A percentile compares a stretch with the other conserved stretches of the same genome.
These are phyloP conservation scores for Vaccinium corymbosum DNA, from an alignment of 148 eudicot species.

Conservation along the genomic window DNA sequence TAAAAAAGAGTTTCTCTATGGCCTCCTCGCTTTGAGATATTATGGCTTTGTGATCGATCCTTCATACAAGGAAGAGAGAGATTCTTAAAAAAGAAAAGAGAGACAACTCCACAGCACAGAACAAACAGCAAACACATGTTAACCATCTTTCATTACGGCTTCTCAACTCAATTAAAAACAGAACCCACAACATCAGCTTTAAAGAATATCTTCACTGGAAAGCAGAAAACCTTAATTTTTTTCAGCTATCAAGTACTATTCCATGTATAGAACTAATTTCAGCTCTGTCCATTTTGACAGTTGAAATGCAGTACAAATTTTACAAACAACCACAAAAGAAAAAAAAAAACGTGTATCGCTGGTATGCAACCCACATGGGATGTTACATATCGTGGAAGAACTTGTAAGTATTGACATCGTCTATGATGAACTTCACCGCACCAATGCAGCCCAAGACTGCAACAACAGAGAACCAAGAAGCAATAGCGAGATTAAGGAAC, in stretches of 20 bases:
- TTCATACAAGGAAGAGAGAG: too few relatives aligned
- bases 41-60: too few relatives aligned
- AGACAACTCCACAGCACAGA: too few relatives aligned
- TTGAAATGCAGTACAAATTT: neutral
- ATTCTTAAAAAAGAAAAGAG: too few relatives aligned
- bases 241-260: neutral
- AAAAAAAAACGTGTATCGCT: neutral
- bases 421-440: conserved; percentile 34
- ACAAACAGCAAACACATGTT: too few relatives aligned
- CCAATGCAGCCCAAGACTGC: conserved; percentile 46
- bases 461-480: conserved; percentile 38
- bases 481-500: conserved; percentile 30
- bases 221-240: neutral
- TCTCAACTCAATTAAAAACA: too few relatives aligned
- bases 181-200: too few relatives aligned
- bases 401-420: conserved; percentile 34
- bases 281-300: neutral
- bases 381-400: conserved; percentile 41
- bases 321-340: neutral
- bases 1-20: too few relatives aligned
- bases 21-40: too few relatives aligned
- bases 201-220: too few relatives aligned
- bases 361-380: neutral
- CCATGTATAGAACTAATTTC: neutral
- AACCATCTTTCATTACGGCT: too few relatives aligned